phyloP scores from a whole-genome alignment of 2,329 filamentous ascomycete species.

The Hypoxylon sp. region DNA sequence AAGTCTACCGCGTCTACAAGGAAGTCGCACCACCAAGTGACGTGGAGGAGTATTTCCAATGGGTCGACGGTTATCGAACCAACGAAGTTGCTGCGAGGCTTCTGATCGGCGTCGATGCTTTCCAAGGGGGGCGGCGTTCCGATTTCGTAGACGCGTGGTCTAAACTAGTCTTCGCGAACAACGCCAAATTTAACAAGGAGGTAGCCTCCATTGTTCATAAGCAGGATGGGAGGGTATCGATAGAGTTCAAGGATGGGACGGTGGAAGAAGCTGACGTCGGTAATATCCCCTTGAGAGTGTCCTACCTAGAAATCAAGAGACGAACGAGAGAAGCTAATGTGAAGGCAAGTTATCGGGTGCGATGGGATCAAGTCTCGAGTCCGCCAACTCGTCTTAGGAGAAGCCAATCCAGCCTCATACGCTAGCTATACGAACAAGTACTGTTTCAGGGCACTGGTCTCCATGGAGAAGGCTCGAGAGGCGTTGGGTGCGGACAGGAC shows the following conservation, averaged over 20 bases:
- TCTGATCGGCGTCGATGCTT: slow-evolving; percentile 56
- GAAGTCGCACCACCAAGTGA: slow-evolving; percentile 45
- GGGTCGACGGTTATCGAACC: slow-evolving; percentile 54
- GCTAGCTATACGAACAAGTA: slow-evolving; percentile 69
- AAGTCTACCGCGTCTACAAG: slow-evolving; percentile 54
- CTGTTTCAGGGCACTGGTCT: slow-evolving; percentile 72
- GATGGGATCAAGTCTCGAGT: slow-evolving; percentile 73
- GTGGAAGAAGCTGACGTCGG: slow-evolving; percentile 52
- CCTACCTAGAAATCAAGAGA: neutral
- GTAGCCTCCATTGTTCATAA: slow-evolving; percentile 49
- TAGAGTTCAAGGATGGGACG: slow-evolving; percentile 53
- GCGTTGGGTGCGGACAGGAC: slow-evolving; percentile 64
- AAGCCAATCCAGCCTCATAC: slow-evolving; percentile 57
- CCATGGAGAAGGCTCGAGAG: slow-evolving; percentile 65
- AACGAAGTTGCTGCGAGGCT: slow-evolving; percentile 53
- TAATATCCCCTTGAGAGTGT: slow-evolving; percentile 27
- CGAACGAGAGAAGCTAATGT: slow-evolving; percentile 12
- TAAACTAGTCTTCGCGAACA: slow-evolving; percentile 47
- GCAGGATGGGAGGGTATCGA: slow-evolving; percentile 41
- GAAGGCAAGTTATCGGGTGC: slow-evolving; percentile 65
- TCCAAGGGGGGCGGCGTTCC: slow-evolving; percentile 57
- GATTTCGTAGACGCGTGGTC: slow-evolving; percentile 58
- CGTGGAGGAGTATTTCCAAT: slow-evolving; percentile 57
- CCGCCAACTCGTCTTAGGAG: slow-evolving; percentile 64
- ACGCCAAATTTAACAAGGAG: slow-evolving; percentile 53